Base-by-base conservation (phyloP, 257 asterid species). In the Cordia subcordata region DNA sequence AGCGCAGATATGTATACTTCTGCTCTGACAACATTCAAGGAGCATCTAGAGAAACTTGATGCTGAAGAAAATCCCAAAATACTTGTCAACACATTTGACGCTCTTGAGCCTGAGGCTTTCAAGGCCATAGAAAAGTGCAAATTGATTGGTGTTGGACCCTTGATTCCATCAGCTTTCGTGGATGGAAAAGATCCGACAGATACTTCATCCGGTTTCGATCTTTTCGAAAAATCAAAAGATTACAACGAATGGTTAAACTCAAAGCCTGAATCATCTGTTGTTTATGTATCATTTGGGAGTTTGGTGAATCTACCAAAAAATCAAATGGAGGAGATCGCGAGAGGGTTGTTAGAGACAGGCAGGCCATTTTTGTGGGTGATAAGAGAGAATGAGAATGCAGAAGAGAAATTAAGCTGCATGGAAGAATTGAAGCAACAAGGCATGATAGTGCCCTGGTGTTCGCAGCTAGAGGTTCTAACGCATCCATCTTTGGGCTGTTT, bases 281-380 rank as follows among this genome's bases (percentile, higher is more conserved):
- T 67, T 10, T 62, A 72, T 32, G 38, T 62, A 23, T 60, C 73
- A 20, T 68, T 68, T 49, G 75, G 72, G 16, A 68, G 68, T 39
- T 11, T 58, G 13, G 0, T 20, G 20, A 38, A 33, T 15, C 19
- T 51, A 8, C 46, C 72, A 18, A 68, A 32, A 20, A 35, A 47
- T 18, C 59, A 63, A 23, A 61, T 63, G 63, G 70, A 72, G 39
- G 74, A 67, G 64, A 57, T 72, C 15, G 74, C 60, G 3, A 33
- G 20, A 8, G 73, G 63, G 4, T 62, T 67, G 27, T 18, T 57
- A 3, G 55, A 49, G 49, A 49, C 49, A 52, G 49, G 57, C 18
- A 46, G 63, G 22, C 74, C 70, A 17, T 72, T 72, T 47, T 67
- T 72, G 18, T 72, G 78, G 78, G 70, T 72, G 9, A 53, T 62